phyloP scores from a whole-genome alignment of 805 yeast species.

The Suhomyces tanzawaensis region DNA sequence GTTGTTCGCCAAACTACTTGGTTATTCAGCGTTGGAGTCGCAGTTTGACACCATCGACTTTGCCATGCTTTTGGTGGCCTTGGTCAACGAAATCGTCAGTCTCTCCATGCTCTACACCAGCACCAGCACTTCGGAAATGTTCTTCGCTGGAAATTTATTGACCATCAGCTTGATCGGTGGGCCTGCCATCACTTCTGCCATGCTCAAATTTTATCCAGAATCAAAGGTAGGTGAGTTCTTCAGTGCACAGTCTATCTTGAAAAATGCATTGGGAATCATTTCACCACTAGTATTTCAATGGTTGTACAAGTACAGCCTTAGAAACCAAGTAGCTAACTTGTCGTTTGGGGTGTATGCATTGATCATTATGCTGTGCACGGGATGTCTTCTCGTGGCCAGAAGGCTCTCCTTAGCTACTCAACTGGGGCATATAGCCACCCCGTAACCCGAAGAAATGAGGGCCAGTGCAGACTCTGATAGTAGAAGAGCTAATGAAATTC shows the following conservation, averaged over 20 bases:
- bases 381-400: conserved; percentile 4
- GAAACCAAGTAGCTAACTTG: neutral
- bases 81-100: conserved; percentile 12
- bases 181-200: conserved; percentile 58
- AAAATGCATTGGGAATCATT: conserved; percentile 46
- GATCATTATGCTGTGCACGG: neutral
- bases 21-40: conserved; percentile 11
- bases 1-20: conserved; percentile 11
- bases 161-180: conserved; percentile 42
- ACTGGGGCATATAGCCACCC: no score
- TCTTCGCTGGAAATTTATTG: conserved; percentile 3
- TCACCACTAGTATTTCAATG: conserved; percentile 49
- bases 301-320: conserved; percentile 33
- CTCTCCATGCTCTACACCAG: conserved; percentile 10
- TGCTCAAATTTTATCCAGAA: conserved; percentile 59
- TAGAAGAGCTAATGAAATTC: no score
- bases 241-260: conserved; percentile 63
- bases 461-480: no score
- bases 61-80: conserved; percentile 13
- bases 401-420: no score
- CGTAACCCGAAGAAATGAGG: no score
- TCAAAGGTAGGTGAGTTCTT: conserved; percentile 65
- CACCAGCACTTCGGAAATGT: conserved; percentile 1
- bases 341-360: conserved; percentile 2
- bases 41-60: conserved; percentile 18